Base-by-base conservation (phyloP, 805 yeast genomes). In the Wilhelminamyces savonicus region DNA sequence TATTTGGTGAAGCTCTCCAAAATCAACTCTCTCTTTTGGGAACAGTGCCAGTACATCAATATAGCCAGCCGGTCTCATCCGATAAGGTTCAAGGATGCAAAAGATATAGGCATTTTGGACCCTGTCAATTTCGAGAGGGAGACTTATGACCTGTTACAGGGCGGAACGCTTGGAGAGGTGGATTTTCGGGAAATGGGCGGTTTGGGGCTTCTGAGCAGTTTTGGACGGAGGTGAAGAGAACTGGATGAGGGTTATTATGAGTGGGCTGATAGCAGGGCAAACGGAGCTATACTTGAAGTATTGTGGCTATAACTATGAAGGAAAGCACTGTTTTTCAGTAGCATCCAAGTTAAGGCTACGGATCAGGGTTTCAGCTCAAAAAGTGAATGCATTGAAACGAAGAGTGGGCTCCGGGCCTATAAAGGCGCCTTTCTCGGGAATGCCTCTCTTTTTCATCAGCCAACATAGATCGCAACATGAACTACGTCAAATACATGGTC, bases 1-100 rank as follows among this genome's bases (percentile, higher is more conserved):
- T 58, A 46, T 28, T 19, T 44, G 11, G 30, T 50, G 29, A 47
- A 40, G 25, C 59, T 60, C 19, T 29, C 40, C 2, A 36, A 36
- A 7, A 34, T 64, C 11, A 64, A 64, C 34, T 31, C 43, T 8
- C 40, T 54, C 13, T 64, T 64, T 31, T 64, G 69, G 68, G 62
- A 54, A 5, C 42, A 49, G 29, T 59, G 67, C 32, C 50, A 40
- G 14, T 27, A 43, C 5, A 34, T 40, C 20, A 54, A 57, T 18
- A 43, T 62, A 5, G 50, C 66, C 11, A 43, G 55, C 23, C 56
- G 54, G 16, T 37, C 30, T 7, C 66, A 64, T 37, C 26, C 26
- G 24, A 37, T 64, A 16, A 43, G 46, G 7, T 45, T 42, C 24
- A 39, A 37, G 43, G 32, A 42, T 23, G 48, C 52, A 3, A 23